Evolutionary conservation across 2,329 filamentous ascomycete genomes (phyloP), one percentile per base, ranked within the genome.

Genomic region (Emericellopsis cladophorae): DNA sequence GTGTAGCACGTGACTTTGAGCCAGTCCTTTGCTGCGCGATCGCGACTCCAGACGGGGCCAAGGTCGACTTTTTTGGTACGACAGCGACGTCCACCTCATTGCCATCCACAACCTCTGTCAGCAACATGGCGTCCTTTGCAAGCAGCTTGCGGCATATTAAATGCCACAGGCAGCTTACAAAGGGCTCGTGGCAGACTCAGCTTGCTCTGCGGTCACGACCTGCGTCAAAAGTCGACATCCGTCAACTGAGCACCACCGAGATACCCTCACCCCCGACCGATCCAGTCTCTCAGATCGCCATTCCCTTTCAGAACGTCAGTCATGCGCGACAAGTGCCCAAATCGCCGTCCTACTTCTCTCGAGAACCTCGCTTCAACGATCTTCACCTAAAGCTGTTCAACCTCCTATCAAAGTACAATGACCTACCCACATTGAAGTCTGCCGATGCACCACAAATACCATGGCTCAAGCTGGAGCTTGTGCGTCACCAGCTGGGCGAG

Each of bases 331-430:
- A 93, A 18, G 67, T 95, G 31, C 92, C 92, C 16, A 72, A 74
- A 22, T 95, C 89, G 31, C 81, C 86, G 3, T 92, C 90, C n/a
- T 98, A 98, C 65, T 98, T 96, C 67, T 89, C 87, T 40, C 82
- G 82, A 40, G 81, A 81, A 45, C 84, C 89, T 2, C 70, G 74
- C 41, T 95, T 95, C 68, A 92, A 82, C 62, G 92, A 98, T 63
- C 76, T 84, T 53, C 76, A 84, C 51, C 74, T 96, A 49, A 66
- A 70, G 36, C 71, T 98, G 37, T 76, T 86, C 51, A 70, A 74
- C 10, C 72, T 96, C 21, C 64, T 84, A 42, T 76, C 77, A 40
- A 81, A 78, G 60, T 82, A 92, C 57, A 72, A 77, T 42, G 70
- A 78, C 22, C 72, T 96, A 12, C 92, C 92, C 7, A 74, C 68